Conservation (phyloP, 371 early-diverging fungal genomes). For the Mucor piriformis region DNA sequence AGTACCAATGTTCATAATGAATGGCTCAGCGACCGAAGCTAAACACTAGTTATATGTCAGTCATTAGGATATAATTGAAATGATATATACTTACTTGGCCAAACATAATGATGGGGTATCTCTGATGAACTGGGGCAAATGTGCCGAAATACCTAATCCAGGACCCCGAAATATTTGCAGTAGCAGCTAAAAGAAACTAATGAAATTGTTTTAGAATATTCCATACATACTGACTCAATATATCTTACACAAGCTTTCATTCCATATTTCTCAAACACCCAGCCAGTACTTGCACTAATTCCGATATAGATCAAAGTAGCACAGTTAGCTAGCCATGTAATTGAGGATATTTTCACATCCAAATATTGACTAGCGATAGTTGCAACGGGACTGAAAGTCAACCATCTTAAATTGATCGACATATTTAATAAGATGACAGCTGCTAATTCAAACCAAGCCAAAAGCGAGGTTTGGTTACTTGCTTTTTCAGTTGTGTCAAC, state of each 20-base stretch:
- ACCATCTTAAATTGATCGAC: slow-evolving; percentile 28
- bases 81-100: slow-evolving; percentile 16
- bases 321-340: slow-evolving; percentile 30
- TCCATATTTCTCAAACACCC: slow-evolving; percentile 31
- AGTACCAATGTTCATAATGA: slow-evolving; percentile 29
- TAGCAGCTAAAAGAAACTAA: slow-evolving; percentile 23
- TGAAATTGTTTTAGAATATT: background rate
- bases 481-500: background rate
- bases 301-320: slow-evolving; percentile 30
- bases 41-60: slow-evolving; percentile 9
- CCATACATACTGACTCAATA: too few relatives aligned
- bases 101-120: slow-evolving; percentile 25
- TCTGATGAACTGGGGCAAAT: slow-evolving; percentile 25
- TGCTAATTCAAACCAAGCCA: slow-evolving; percentile 24
- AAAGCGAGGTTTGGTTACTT: slow-evolving; percentile 6
- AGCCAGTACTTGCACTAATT: slow-evolving; percentile 23
- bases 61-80: background rate
- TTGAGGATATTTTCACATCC: slow-evolving; percentile 19
- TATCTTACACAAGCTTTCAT: slow-evolving; percentile 23
- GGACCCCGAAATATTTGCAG: slow-evolving; percentile 16
- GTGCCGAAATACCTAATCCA: slow-evolving; percentile 31
- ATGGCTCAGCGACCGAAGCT: slow-evolving; percentile 24
- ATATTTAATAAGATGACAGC: slow-evolving; percentile 18
- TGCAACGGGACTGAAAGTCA: slow-evolving; percentile 28
- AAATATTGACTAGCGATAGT: slow-evolving; percentile 18